phyloP scores from a whole-genome alignment of 1,284 basidiomycete genomes.

The Heterobasidion irregulare region DNA sequence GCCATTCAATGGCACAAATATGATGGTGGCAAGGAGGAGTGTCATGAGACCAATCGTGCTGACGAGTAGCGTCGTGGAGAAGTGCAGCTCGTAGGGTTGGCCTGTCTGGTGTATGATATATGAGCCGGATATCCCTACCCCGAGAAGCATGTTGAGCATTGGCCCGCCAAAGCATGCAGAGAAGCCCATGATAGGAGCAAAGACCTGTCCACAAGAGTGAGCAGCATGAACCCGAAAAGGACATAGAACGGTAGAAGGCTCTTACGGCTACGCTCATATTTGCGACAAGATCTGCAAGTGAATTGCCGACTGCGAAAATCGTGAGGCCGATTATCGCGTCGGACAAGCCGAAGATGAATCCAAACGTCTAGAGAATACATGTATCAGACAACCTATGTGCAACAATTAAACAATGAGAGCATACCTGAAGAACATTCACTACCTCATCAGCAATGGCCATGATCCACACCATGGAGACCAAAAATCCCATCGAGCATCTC shows the following conservation, averaged over 20 bases:
- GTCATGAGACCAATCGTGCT: conserved; percentile 73
- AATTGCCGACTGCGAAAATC: conserved; percentile 95
- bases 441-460: conserved; percentile 94
- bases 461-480: conserved; percentile 89
- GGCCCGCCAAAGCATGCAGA: conserved; percentile 92
- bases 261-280: conserved; percentile 87
- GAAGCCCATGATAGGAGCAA: conserved; percentile 85
- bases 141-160: conserved; percentile 95
- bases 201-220: conserved; percentile 36
- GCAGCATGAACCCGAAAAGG: neutral
- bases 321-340: conserved; percentile 96
- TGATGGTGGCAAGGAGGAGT: conserved; percentile 69
- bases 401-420: conserved; percentile 10
- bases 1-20: conserved; percentile 80
- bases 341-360: conserved; percentile 90
- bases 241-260: neutral
- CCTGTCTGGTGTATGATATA: conserved; percentile 59
- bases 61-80: conserved; percentile 80
- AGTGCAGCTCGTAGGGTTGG: conserved; percentile 62
- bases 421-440: conserved; percentile 77
- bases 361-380: conserved; percentile 62
- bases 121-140: conserved; percentile 74
- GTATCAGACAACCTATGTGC: conserved; percentile 3
- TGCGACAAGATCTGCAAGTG: conserved; percentile 92
- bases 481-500: conserved; percentile 86